phyloP scores from a whole-genome alignment of 2,329 filamentous ascomycete species.

The Phaeomoniella chlamydospora region DNA sequence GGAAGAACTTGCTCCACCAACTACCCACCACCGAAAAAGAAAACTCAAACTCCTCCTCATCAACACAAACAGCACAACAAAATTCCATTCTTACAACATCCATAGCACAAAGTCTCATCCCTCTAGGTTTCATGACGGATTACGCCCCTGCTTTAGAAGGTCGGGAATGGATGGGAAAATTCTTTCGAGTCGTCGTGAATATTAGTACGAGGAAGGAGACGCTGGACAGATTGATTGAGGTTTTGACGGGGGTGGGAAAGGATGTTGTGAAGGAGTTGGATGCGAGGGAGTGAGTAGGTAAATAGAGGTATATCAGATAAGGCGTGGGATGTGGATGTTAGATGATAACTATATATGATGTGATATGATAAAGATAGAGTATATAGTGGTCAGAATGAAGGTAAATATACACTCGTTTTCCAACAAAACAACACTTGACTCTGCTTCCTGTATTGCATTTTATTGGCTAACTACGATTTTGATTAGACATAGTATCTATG shows the following conservation, averaged over 20 bases:
- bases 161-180: constrained; percentile 19
- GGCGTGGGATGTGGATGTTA: too few relatives aligned
- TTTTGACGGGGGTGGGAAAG: constrained; percentile 35
- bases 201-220: constrained; percentile 44
- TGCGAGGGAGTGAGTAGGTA: not conserved
- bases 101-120: constrained; percentile 39
- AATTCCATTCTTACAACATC: constrained; percentile 43
- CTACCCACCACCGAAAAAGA: constrained; percentile 9
- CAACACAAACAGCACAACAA: constrained; percentile 25
- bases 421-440: too few relatives aligned
- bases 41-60: constrained; percentile 18
- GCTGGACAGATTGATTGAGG: constrained; percentile 46
- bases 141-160: constrained; percentile 34
- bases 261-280: not conserved
- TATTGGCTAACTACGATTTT: too few relatives aligned
- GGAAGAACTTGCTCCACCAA: constrained; percentile 30
- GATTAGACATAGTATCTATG: too few relatives aligned
- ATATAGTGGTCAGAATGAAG: too few relatives aligned
- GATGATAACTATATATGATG: too few relatives aligned
- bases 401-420: too few relatives aligned
- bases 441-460: too few relatives aligned
- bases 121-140: constrained; percentile 55
- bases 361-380: too few relatives aligned
- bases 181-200: constrained; percentile 58
- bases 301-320: too few relatives aligned